Percentiles rank a stretch among this genome's conserved stretches.
Conservation (phyloP, 1,284 basidiomycete species). For the Gymnopus androsaceus region DNA sequence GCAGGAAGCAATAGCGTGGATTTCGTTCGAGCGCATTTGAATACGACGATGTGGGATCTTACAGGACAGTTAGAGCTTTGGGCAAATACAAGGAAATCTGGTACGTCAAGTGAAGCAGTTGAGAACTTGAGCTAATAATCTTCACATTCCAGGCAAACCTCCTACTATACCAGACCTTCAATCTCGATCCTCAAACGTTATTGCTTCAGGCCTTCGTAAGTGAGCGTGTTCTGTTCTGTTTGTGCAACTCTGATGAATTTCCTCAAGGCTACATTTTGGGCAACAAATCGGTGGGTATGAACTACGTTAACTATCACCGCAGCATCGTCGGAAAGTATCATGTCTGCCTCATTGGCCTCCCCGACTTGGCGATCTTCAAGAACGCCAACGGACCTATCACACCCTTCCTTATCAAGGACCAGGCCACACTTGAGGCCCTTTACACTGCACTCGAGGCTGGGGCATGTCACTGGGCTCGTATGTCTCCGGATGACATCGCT, state of each 20-base stretch:
- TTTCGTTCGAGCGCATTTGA: background rate
- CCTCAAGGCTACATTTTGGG: background rate
- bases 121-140: no score
- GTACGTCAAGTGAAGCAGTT: no score
- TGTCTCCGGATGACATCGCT: background rate
- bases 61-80: background rate
- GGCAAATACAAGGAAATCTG: background rate
- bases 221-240: background rate
- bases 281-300: background rate
- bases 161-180: background rate
- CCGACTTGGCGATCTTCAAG: background rate
- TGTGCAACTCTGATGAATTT: background rate
- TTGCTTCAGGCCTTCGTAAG: background rate
- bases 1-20: background rate
- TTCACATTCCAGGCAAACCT: background rate
- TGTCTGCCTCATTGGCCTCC: background rate
- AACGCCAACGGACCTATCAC: background rate
- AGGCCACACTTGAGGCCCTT: background rate
- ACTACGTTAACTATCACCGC: background rate
- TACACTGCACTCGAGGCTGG: background rate
- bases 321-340: background rate
- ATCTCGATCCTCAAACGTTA: background rate
- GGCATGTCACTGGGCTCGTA: background rate
- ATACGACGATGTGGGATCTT: background rate
- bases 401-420: background rate